Conservation (phyloP, 2,329 filamentous ascomycete genomes). For the Ascochyta clinopodiicola region DNA sequence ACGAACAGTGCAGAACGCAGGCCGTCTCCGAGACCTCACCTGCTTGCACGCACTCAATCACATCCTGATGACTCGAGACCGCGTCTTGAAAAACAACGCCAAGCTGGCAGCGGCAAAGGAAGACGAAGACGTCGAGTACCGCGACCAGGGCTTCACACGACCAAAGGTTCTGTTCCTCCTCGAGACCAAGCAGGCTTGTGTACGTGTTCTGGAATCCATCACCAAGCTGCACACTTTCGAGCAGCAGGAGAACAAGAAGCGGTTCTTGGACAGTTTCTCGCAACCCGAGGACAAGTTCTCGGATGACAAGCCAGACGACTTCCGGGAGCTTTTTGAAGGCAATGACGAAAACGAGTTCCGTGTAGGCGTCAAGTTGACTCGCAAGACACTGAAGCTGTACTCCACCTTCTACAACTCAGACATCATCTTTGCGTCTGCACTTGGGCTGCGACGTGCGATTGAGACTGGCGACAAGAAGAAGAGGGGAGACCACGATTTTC, state of each 20-base stretch:
- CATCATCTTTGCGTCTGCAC: constrained; percentile 87
- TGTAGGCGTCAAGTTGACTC: constrained; percentile 93
- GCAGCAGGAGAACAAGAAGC: constrained; percentile 92
- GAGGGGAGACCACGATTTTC: constrained; percentile 81
- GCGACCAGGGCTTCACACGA: constrained; percentile 94
- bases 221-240: constrained; percentile 79
- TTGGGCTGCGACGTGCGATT: constrained; percentile 89
- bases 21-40: constrained; percentile 71
- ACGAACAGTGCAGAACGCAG: constrained; percentile 72
- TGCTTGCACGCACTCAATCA: constrained; percentile 91
- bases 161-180: constrained; percentile 92
- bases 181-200: constrained; percentile 86
- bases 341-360: constrained; percentile 98
- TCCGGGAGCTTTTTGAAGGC: constrained; percentile 85
- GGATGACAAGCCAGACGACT: constrained; percentile 81
- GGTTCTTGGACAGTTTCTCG: constrained; percentile 85
- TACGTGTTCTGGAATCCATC: constrained; percentile 78
- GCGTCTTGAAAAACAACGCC: constrained; percentile 90
- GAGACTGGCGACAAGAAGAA: constrained; percentile 71
- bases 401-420: constrained; percentile 96
- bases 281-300: constrained; percentile 72
- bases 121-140: constrained; percentile 70
- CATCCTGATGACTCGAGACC: constrained; percentile 89
- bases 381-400: constrained; percentile 95
- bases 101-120: constrained; percentile 72